phyloP scores from a whole-genome alignment of 2,329 filamentous ascomycete genomes.

The Polytolypa hystricis region DNA sequence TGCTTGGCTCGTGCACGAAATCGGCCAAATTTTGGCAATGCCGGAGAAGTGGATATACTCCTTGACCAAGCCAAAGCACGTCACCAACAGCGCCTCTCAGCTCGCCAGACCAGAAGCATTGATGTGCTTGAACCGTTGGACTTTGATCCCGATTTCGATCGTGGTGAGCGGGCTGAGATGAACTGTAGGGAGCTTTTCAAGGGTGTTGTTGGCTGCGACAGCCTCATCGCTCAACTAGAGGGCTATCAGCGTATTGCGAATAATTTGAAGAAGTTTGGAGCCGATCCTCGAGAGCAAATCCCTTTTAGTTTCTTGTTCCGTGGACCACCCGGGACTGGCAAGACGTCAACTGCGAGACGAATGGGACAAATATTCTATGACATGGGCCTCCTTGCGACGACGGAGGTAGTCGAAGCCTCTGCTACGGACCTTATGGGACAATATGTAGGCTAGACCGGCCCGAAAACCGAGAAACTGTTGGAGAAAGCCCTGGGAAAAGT shows the following conservation, averaged over 20 bases:
- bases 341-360: slow-evolving; percentile 60
- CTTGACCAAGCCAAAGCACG: slow-evolving; percentile 45
- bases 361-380: slow-evolving; percentile 69
- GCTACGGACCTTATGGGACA: slow-evolving; percentile 58
- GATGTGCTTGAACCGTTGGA: slow-evolving; percentile 36
- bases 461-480: slow-evolving; percentile 50
- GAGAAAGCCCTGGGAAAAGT: slow-evolving; percentile 55
- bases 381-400: slow-evolving; percentile 53
- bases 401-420: slow-evolving; percentile 54
- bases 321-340: slow-evolving; percentile 58
- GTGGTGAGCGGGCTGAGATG: slow-evolving; percentile 36
- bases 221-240: slow-evolving; percentile 42
- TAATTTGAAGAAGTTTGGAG: slow-evolving; percentile 39
- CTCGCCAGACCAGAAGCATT: slow-evolving; percentile 17
- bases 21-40: slow-evolving; percentile 59
- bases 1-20: slow-evolving; percentile 52
- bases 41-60: slow-evolving; percentile 61
- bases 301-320: slow-evolving; percentile 61
- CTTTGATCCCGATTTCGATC: slow-evolving; percentile 50
- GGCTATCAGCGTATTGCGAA: slow-evolving; percentile 44
- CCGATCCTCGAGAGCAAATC: slow-evolving; percentile 48
- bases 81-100: slow-evolving; percentile 35
- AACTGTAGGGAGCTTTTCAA: slow-evolving; percentile 47
- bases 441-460: slow-evolving; percentile 59
- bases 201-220: slow-evolving; percentile 48